Conservation (phyloP, 2,329 filamentous ascomycete genomes). For the Lachnellula arida region DNA sequence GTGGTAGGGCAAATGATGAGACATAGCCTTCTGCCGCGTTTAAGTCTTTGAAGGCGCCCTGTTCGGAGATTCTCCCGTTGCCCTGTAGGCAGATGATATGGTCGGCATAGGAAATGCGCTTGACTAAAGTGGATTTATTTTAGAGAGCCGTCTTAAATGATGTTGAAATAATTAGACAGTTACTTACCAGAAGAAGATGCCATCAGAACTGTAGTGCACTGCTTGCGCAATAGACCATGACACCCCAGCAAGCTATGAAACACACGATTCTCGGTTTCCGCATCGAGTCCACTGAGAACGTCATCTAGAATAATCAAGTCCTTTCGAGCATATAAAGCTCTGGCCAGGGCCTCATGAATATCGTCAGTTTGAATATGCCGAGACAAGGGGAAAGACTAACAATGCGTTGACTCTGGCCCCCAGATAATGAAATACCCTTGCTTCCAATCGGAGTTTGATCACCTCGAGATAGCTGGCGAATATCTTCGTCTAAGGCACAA, state of each 20-base stretch:
- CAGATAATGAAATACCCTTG: slow-evolving; percentile 30
- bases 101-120: slow-evolving; percentile 33
- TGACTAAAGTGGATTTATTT: background rate
- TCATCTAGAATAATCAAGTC: slow-evolving; percentile 23
- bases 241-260: slow-evolving; percentile 15
- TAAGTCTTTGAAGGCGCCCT: slow-evolving; percentile 34
- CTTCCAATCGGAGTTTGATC: slow-evolving; percentile 28
- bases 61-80: slow-evolving; percentile 33
- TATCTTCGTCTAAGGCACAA: slow-evolving; percentile 19
- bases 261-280: slow-evolving; percentile 14
- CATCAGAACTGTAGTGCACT: slow-evolving; percentile 34
- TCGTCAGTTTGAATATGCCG: background rate
- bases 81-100: slow-evolving; percentile 34
- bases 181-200: slow-evolving; percentile 24
- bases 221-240: slow-evolving; percentile 14
- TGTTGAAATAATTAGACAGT: background rate
- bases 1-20: background rate
- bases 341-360: slow-evolving; percentile 34
- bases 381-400: slow-evolving; percentile 31
- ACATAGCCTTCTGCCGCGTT: slow-evolving; percentile 33
- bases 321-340: slow-evolving; percentile 16
- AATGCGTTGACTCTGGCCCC: slow-evolving; percentile 21
- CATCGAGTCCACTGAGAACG: slow-evolving; percentile 23
- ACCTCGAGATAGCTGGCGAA: slow-evolving; percentile 23
- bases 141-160: background rate